These are phyloP conservation scores for Xylaria venustula DNA, from an alignment of 495 filamentous ascomycete species.

Conservation along the genomic window DNA sequence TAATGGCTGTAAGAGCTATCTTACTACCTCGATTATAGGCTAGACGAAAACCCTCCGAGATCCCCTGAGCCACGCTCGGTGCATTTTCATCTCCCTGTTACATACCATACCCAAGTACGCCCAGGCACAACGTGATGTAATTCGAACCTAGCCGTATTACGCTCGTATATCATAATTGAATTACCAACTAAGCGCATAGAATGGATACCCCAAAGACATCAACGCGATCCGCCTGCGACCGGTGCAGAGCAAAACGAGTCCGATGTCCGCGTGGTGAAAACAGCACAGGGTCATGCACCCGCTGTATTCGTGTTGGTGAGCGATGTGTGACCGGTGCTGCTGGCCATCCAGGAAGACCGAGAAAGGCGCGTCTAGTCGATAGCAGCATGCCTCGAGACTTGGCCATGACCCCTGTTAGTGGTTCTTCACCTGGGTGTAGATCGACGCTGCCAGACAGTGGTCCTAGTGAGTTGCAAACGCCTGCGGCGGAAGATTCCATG, in stretches of 20 bases:
- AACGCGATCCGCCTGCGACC: conserved; percentile 11
- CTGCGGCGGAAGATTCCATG: not conserved
- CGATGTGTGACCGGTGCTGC: conserved; percentile 6
- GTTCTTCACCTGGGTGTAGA: not conserved
- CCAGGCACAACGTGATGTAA: too few species aligned
- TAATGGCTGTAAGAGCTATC: too few species aligned
- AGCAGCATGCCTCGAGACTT: not conserved
- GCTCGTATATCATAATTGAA: not conserved
- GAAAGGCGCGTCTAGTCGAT: not conserved
- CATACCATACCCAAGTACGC: not conserved
- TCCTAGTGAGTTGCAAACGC: not conserved
- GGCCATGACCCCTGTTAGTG: not conserved
- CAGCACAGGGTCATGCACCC: conserved; percentile 4
- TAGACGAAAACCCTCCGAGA: not conserved
- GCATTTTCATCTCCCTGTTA: not conserved
- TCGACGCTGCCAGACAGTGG: not conserved
- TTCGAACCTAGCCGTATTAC: too few species aligned
- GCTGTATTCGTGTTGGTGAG: not conserved
- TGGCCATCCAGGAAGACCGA: conserved; percentile 4
- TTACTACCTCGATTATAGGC: not conserved
- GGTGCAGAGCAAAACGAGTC: conserved; percentile 7
- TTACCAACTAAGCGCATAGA: not conserved
- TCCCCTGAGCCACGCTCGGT: not conserved
- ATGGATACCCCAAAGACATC: not conserved
- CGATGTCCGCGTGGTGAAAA: conserved; percentile 4